phyloP scores from a whole-genome alignment of 345 rosid species.

The Populus euphratica region DNA sequence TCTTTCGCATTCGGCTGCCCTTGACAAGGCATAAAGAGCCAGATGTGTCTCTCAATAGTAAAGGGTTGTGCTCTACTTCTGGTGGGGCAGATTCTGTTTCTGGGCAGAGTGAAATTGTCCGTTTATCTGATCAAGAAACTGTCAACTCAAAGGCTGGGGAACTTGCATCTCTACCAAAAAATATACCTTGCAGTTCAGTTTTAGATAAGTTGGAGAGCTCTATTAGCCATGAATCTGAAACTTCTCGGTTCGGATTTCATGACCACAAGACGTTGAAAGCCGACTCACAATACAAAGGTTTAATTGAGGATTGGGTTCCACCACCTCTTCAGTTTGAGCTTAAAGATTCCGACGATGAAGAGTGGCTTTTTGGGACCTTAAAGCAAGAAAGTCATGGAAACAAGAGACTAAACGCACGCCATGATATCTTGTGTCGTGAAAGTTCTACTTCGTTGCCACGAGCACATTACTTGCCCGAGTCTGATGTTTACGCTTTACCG shows the following conservation, averaged over 20 bases:
- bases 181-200: not conserved
- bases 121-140: not conserved
- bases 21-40: slow-evolving; percentile 24
- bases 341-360: slow-evolving; percentile 28
- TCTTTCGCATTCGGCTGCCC: slow-evolving; percentile 42
- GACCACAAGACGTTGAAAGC: slow-evolving; percentile 2
- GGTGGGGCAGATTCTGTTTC: slow-evolving; percentile 6
- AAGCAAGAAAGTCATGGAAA: not conserved
- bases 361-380: slow-evolving; percentile 50
- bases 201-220: not conserved
- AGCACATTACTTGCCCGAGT: slow-evolving; percentile 40
- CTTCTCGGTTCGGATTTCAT: not conserved
- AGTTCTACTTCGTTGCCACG: slow-evolving; percentile 28
- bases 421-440: not conserved
- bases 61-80: slow-evolving; percentile 22
- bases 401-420: slow-evolving; percentile 8
- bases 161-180: not conserved
- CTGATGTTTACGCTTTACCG: slow-evolving; percentile 56
- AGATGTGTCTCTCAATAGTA: not conserved
- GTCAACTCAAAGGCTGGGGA: not conserved
- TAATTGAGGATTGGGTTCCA: slow-evolving; percentile 48
- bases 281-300: slow-evolving; percentile 26
- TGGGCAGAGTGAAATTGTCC: not conserved
- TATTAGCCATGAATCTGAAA: not conserved
- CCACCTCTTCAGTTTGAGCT: slow-evolving; percentile 13